phyloP scores from a whole-genome alignment of 208 protist species.

The Strigomonas culicis region DNA sequence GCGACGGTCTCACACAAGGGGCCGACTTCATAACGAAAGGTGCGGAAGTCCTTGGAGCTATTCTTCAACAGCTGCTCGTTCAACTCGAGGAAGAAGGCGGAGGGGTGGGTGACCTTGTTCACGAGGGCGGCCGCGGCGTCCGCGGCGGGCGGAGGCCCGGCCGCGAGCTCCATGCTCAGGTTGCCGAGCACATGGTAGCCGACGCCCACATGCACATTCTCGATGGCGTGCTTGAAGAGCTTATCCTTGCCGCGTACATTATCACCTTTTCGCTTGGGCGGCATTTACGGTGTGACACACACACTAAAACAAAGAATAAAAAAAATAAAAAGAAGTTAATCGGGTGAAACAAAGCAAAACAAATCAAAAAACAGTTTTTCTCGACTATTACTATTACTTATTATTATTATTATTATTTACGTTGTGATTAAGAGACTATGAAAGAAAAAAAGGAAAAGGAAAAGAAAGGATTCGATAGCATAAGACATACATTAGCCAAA shows the following conservation, averaged over 20 bases:
- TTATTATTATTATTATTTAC: neutral
- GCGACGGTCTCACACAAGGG: conserved; percentile 61
- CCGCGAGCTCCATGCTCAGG: conserved; percentile 61
- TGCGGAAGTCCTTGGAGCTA: conserved; percentile 81
- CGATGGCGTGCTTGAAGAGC: conserved; percentile 82
- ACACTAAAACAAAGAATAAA: neutral
- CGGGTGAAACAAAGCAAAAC: neutral
- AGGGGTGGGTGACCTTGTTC: conserved; percentile 5
- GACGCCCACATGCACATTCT: conserved; percentile 86
- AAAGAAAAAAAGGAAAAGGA: conserved; percentile 2
- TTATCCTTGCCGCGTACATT: conserved; percentile 65
- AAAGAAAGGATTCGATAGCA: neutral
- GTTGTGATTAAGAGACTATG: neutral
- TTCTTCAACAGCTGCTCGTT: conserved; percentile 78
- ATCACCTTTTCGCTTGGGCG: conserved; percentile 73
- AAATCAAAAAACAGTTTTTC: conserved; percentile 5
- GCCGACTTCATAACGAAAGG: conserved; percentile 76
- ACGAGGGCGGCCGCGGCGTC: neutral
- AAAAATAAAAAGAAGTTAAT: neutral
- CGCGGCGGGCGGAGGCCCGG: neutral
- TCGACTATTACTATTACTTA: neutral
- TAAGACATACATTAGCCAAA: neutral
- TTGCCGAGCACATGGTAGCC: conserved; percentile 80
- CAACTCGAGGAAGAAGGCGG: conserved; percentile 80
- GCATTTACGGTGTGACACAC: conserved; percentile 27